These are phyloP conservation scores for Phlyctochytrium bullatum DNA, from an alignment of 192 early-diverging fungal species.

Conservation along the genomic window DNA sequence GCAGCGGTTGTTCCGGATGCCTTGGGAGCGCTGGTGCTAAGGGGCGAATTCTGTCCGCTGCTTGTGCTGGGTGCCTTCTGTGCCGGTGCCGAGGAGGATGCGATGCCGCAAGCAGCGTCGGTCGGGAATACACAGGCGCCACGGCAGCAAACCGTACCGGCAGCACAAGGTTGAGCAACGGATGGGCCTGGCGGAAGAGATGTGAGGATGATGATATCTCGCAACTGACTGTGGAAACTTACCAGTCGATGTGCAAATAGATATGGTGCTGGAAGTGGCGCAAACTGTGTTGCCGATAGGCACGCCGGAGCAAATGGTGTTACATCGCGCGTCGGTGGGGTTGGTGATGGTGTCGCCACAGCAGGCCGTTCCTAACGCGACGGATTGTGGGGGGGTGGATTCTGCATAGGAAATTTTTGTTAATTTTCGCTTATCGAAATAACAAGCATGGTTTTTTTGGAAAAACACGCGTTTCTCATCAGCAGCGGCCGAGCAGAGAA, in stretches of 20 bases:
- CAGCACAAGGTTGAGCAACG: not conserved
- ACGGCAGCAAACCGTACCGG: not conserved
- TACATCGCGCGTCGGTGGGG: not conserved
- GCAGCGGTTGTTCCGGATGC: not conserved
- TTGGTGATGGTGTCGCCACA: not conserved
- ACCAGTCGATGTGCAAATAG: not conserved
- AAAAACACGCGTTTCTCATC: no score
- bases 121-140: not conserved
- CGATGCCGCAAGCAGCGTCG: slow-evolving; percentile 1
- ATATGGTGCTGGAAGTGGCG: not conserved
- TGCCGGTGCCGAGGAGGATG: no score
- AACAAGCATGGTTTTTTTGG: not conserved
- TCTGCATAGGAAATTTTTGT: not conserved
- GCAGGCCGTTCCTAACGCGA: not conserved
- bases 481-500: no score
- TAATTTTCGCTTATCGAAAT: not conserved
- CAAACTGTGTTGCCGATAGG: not conserved
- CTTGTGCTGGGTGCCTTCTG: no score
- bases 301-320: not conserved
- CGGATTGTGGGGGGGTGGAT: not conserved
- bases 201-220: not conserved
- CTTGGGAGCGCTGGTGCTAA: not conserved
- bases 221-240: not conserved
- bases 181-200: not conserved
- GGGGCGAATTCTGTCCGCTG: no score